Evolutionary conservation across 2,329 filamentous ascomycete genomes (phyloP).

Genomic region (Sporothrix humicola): DNA sequence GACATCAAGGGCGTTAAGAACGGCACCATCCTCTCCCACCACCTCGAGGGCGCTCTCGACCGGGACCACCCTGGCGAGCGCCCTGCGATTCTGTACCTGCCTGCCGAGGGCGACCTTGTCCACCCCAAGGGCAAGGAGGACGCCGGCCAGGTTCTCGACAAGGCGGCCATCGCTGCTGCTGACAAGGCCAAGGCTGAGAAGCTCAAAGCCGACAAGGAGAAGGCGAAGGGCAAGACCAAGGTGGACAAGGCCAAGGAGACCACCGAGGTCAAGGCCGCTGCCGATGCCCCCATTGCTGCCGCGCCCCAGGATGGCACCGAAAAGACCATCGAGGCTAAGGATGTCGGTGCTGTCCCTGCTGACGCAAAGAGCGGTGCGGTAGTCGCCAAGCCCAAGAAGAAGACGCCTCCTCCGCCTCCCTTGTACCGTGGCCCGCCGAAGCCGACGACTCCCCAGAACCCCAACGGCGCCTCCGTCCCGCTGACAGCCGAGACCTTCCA

Average conservation of each 20-base stretch:
- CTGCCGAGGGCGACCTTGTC: constrained; percentile 68
- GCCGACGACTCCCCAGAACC: constrained; percentile 68
- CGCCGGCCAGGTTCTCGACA: constrained; percentile 34
- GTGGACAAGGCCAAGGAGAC: constrained; percentile 36
- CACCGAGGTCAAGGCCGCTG: constrained; percentile 44
- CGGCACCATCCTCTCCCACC: constrained; percentile 65
- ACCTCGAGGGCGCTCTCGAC: constrained; percentile 32
- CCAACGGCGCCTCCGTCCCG: constrained; percentile 73
- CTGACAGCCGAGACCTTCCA: constrained; percentile 88
- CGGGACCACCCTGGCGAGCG: constrained; percentile 78
- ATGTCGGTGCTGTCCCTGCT: neutral
- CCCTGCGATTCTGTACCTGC: constrained; percentile 69
- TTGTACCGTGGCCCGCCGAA: constrained; percentile 53
- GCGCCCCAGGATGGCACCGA: neutral
- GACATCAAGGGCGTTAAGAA: constrained; percentile 69
- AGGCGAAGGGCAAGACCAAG: constrained; percentile 9
- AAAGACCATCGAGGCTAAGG: constrained; percentile 9
- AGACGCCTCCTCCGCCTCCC: constrained; percentile 35
- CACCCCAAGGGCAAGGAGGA: constrained; percentile 43
- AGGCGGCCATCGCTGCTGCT: constrained; percentile 30
- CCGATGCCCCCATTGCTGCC: neutral
- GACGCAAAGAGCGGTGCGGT: constrained; percentile 30
- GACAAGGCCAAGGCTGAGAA: constrained; percentile 31
- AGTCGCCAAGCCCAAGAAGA: constrained; percentile 36
- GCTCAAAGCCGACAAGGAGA: constrained; percentile 21